Evolutionary conservation across 148 eudicot species (phyloP), one percentile per base, ranked within the genome.

Genomic region (Spergularia bocconei): DNA sequence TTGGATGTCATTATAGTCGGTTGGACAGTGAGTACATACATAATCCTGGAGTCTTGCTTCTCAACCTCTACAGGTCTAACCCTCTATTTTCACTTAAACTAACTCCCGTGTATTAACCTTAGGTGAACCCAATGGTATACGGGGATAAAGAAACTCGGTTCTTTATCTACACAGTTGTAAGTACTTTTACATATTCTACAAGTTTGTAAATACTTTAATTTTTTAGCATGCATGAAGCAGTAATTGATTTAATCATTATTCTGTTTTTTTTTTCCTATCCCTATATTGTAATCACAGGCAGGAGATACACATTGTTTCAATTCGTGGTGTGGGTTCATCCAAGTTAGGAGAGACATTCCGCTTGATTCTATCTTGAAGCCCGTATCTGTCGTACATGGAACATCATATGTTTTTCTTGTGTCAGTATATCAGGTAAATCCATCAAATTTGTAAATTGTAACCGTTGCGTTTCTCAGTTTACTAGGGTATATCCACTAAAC

Each of bases 51-150:
- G 16, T 39, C 25, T 65, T 2, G 11, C 16, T 63, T 2, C 0
- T 25, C 7, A 21, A 51, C 16, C 10, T 11, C 6, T 7, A 4
- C 6, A 36, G 38, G 9, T 15, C 11, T 44, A 10, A 3, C 29
- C 56, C 6, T 23, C 39, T 6, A 16, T 39, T 29, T 29, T 29
- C 36, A 29, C 36, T 29, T 29, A 29, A 29, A 29, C 3, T 29
- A 29, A 29, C 36, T 29, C 17, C 29, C 16, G 52, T 76, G 64
- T 41, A 23, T 29, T 29, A 1, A 2, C 65, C 9, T 3, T 71
- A 78, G 80, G 80, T 78, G 47, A 78, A 71, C 44, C 80, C 80
- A 41, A n/a, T 15, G n/a, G 58, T 71, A 6, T 78, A 78, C 76
- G 55, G 23, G 25, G 80, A 78, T 39, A 71, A 54, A 12, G 48